Conservation (phyloP, 352 stramenopile genomes). For the Aphanomyces astaci region DNA sequence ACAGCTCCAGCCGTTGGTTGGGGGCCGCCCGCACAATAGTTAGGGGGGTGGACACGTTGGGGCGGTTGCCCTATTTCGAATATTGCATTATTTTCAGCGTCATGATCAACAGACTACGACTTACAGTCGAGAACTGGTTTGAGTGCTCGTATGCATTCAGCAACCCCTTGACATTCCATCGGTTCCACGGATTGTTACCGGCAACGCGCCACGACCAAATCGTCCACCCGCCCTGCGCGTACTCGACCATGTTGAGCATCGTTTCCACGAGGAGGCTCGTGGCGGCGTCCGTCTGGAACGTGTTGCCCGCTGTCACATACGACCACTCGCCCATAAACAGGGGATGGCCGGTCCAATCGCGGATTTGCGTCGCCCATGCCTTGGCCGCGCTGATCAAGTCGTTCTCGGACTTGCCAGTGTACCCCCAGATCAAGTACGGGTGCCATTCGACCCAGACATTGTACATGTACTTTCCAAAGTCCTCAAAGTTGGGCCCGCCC, state of each 20-base stretch:
- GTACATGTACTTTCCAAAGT: slow-evolving; percentile 41
- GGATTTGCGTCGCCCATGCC: slow-evolving; percentile 18
- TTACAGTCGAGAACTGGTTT: neutral
- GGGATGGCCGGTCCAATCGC: slow-evolving; percentile 28
- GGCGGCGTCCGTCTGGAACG: slow-evolving; percentile 30
- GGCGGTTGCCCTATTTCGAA: neutral
- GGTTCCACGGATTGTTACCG: slow-evolving; percentile 9
- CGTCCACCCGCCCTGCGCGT: slow-evolving; percentile 31
- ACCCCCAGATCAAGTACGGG: slow-evolving; percentile 77
- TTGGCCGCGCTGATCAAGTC: slow-evolving; percentile 38
- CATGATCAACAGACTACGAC: neutral
- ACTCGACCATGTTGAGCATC: slow-evolving; percentile 30
- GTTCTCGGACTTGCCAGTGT: slow-evolving; percentile 43
- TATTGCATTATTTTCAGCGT: slow-evolving; percentile 1
- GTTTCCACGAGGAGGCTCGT: slow-evolving; percentile 30
- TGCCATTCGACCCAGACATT: slow-evolving; percentile 84
- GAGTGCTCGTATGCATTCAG: neutral
- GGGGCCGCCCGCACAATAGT: neutral
- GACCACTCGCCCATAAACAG: slow-evolving; percentile 54
- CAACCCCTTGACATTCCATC: slow-evolving; percentile 8
- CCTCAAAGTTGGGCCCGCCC: slow-evolving; percentile 35
- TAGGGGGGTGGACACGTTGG: neutral
- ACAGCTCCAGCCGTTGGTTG: neutral
- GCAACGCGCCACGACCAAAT: slow-evolving; percentile 42
- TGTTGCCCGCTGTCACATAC: slow-evolving; percentile 30